Conservation (phyloP, 2,329 filamentous ascomycete species). For the Arthroderma sp. region DNA sequence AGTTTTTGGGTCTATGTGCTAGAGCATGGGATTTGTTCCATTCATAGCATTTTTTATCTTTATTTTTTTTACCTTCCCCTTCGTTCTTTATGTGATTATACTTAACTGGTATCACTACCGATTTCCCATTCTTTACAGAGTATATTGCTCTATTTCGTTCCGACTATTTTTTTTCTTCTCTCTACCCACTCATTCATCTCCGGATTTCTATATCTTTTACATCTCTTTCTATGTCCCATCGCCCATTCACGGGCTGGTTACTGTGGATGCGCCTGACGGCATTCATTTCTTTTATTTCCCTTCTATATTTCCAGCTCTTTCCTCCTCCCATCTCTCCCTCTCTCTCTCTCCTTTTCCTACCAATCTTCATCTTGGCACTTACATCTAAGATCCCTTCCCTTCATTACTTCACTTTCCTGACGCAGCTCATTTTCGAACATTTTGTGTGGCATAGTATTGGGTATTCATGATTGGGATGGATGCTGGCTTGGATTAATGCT, state of each 20-base stretch:
- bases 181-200: not conserved
- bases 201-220: not conserved
- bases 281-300: not conserved
- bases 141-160: not conserved
- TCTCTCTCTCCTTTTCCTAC: not conserved
- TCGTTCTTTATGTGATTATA: not conserved
- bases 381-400: not conserved
- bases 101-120: not conserved
- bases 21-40: constrained; percentile 96
- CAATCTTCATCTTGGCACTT: not conserved
- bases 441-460: constrained; percentile 1
- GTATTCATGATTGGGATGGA: constrained; percentile 5
- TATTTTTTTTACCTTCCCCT: not conserved
- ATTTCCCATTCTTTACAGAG: not conserved
- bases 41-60: constrained; percentile 45
- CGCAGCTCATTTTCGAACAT: not conserved
- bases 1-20: constrained; percentile 76
- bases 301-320: not conserved
- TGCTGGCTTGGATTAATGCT: constrained; percentile 7
- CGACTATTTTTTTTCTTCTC: not conserved
- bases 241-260: constrained; percentile 1
- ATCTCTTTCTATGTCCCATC: not conserved
- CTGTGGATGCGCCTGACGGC: not conserved
- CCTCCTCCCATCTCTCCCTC: not conserved
- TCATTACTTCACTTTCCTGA: not conserved